These are phyloP conservation scores for Candida caryicola DNA, from an alignment of 805 yeast genomes.

Conservation along the genomic window DNA sequence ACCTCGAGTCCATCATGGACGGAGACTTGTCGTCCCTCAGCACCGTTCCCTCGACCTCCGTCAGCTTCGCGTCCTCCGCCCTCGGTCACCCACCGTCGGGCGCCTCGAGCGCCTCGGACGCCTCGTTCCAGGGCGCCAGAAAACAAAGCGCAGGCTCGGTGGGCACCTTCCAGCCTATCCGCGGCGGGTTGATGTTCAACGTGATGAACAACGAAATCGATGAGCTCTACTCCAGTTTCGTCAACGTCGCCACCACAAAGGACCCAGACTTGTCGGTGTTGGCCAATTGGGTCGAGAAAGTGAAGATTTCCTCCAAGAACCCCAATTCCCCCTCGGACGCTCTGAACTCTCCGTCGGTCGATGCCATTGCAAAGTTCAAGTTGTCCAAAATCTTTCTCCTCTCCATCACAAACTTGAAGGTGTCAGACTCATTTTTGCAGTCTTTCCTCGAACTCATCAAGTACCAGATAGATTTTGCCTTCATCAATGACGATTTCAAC, in stretches of 20 bases:
- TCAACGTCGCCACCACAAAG: slow-evolving; percentile 47
- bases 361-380: slow-evolving; percentile 19
- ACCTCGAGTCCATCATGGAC: slow-evolving; percentile 59
- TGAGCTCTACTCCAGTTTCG: slow-evolving; percentile 69
- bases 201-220: slow-evolving; percentile 52
- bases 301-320: slow-evolving; percentile 21
- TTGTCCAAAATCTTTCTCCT: slow-evolving; percentile 72
- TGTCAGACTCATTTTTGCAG: slow-evolving; percentile 59
- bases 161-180: background rate
- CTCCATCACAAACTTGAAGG: slow-evolving; percentile 60
- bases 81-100: background rate
- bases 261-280: slow-evolving; percentile 37
- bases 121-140: slow-evolving; percentile 1
- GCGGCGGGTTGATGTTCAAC: slow-evolving; percentile 7
- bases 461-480: slow-evolving; percentile 55
- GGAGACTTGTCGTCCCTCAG: slow-evolving; percentile 39
- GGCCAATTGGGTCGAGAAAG: slow-evolving; percentile 40
- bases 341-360: slow-evolving; percentile 4
- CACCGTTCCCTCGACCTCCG: slow-evolving; percentile 7
- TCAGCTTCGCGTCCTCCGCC: background rate
- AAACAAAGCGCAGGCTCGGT: slow-evolving; percentile 2
- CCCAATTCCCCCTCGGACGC: slow-evolving; percentile 1
- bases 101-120: slow-evolving; percentile 1
- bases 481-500: slow-evolving; percentile 59
- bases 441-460: slow-evolving; percentile 44